These are phyloP conservation scores for Coemansia sp. DNA, from an alignment of 192 early-diverging fungal species.

Conservation along the genomic window DNA sequence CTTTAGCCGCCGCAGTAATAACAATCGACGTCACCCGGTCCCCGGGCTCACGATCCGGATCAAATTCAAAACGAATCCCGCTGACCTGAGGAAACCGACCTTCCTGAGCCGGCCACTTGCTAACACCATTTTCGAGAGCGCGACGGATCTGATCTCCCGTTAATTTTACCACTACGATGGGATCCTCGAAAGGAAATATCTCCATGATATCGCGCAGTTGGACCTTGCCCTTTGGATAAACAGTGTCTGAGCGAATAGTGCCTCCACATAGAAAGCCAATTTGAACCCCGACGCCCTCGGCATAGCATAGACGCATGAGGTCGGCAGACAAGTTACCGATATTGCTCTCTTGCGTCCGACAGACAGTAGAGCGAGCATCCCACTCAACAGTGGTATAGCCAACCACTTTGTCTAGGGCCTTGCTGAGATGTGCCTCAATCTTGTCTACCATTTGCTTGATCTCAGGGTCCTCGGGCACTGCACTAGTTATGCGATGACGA, in stretches of 20 bases:
- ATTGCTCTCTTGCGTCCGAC: slow-evolving; percentile 62
- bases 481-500: slow-evolving; percentile 50
- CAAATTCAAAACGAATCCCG: slow-evolving; percentile 64
- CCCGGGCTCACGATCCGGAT: slow-evolving; percentile 54
- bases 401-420: slow-evolving; percentile 58
- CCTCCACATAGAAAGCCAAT: slow-evolving; percentile 64
- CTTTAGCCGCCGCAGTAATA: slow-evolving; percentile 34
- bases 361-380: slow-evolving; percentile 63
- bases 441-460: slow-evolving; percentile 53
- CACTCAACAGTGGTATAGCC: slow-evolving; percentile 56
- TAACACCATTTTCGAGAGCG: slow-evolving; percentile 66
- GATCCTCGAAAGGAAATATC: slow-evolving; percentile 71
- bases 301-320: slow-evolving; percentile 60
- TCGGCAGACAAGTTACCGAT: slow-evolving; percentile 67
- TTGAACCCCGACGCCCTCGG: slow-evolving; percentile 40
- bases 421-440: slow-evolving; percentile 53
- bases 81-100: slow-evolving; percentile 71
- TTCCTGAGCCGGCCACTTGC: slow-evolving; percentile 69
- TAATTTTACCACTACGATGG: slow-evolving; percentile 62
- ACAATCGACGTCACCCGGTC: slow-evolving; percentile 57
- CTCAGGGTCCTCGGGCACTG: slow-evolving; percentile 41
- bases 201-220: slow-evolving; percentile 66
- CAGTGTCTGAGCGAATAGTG: slow-evolving; percentile 63
- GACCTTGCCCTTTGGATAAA: slow-evolving; percentile 58
- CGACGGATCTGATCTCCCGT: slow-evolving; percentile 64